Evolutionary conservation across 345 rosid genomes (phyloP).

Genomic region (Barbarea vulgaris): DNA sequence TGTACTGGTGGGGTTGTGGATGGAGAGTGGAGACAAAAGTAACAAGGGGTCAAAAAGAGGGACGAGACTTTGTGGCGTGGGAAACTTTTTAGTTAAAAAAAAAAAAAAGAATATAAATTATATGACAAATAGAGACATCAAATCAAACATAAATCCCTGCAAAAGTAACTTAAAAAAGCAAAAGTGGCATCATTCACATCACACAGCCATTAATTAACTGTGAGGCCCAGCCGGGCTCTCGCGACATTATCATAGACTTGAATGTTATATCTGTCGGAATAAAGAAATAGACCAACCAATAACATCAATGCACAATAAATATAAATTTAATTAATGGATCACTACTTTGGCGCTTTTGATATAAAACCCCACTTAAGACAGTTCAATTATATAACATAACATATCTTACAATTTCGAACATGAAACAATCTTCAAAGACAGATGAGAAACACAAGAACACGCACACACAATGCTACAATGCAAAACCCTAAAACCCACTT

Average conservation of each 20-base stretch:
- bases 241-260: not conserved
- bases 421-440: not conserved
- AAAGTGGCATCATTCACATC: constrained; percentile 25
- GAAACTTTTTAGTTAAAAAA: not conserved
- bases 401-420: constrained; percentile 26
- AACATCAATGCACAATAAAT: not conserved
- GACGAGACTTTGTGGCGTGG: constrained; percentile 24
- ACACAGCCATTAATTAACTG: not conserved
- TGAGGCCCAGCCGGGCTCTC: constrained; percentile 14
- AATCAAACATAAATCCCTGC: constrained; percentile 20
- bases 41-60: constrained; percentile 19
- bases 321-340: not conserved
- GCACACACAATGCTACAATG: constrained; percentile 17
- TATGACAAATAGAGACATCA: constrained; percentile 18
- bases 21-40: not conserved
- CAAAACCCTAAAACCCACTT: constrained; percentile 4
- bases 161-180: not conserved
- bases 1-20: constrained; percentile 7
- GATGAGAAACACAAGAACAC: constrained; percentile 9
- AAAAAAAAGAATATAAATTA: no score
- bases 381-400: not conserved
- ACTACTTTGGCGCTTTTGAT: not conserved
- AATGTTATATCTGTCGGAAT: not conserved
- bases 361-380: not conserved
- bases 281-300: not conserved